Base-by-base conservation (phyloP, 495 filamentous ascomycete species). In the Oidiodendron maius region DNA sequence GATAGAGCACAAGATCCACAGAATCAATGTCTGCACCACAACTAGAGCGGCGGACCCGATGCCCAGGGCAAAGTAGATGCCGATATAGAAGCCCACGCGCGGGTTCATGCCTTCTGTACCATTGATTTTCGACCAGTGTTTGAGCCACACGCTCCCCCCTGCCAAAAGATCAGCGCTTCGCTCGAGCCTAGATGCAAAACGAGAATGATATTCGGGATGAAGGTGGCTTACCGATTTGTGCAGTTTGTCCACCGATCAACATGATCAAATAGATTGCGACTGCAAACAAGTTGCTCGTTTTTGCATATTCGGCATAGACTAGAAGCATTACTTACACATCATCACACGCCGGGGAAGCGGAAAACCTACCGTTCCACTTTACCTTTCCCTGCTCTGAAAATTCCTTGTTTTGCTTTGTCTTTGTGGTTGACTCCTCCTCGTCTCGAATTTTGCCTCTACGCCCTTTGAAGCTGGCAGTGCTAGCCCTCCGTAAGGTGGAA, bases 1-100 rank as follows among this genome's bases (percentile, higher is more conserved):
- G 52, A 99, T 96, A 2, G 94, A 96, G 68, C 94, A 99, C 70
- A 96, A 96, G 53, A 99, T 96, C 91, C 91, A 97, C 16, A 99
- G 71, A 50, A 99, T 91, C 47, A 99, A 70, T 22, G 91, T 96
- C 68, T 99, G 94, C 28, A 93, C 57, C 35, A 96, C 88, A 16
- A 91, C 89, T 53, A 99, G 71, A 24, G 75, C 75, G 21, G 94
- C 83, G 17, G 87, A 81, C n/a, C 94, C 94, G 39, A 97, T 65
- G 24, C 94, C 94, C 64, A 99, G 86, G 20, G 86, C 87, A 62
- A 97, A 86, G 66, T 97, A 99, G 50, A 97, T 75, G 22, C 91
- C 91, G 55, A 99, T 84, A 61, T 91, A 97, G 61, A 87, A 95
- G 44, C 84, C 94, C 46, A 89, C 76, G 12, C 87, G 52, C 22